These are phyloP conservation scores for Colletotrichum coccodes DNA, from an alignment of 2,329 filamentous ascomycete genomes.

Conservation along the genomic window DNA sequence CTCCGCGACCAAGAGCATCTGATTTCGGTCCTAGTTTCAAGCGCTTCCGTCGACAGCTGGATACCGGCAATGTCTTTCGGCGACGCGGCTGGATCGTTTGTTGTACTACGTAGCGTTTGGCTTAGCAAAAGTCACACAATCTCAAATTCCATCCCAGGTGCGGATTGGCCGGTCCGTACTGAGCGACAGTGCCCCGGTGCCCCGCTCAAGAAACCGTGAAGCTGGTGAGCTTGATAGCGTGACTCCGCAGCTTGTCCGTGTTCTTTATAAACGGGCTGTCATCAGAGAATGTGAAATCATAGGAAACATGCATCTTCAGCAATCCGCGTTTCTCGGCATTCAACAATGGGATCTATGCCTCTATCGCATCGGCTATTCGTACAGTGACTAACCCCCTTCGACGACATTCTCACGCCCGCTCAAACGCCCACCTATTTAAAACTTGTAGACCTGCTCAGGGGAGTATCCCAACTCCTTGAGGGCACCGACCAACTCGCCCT, in stretches of 20 bases:
- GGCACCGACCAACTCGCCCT: slow-evolving; percentile 86
- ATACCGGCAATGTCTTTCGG: neutral
- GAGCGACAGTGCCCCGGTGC: too few species aligned
- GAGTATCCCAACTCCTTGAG: slow-evolving; percentile 82
- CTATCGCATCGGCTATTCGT: slow-evolving; percentile 27
- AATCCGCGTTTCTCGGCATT: neutral
- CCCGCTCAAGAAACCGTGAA: neutral
- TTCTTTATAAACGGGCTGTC: neutral
- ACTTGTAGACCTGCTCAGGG: slow-evolving; percentile 92
- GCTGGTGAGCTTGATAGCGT: neutral
- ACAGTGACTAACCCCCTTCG: neutral
- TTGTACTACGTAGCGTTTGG: too few species aligned
- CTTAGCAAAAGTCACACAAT: neutral
- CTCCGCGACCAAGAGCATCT: slow-evolving; percentile 53
- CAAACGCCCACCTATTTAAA: slow-evolving; percentile 57
- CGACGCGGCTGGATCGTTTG: neutral
- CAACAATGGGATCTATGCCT: slow-evolving; percentile 20
- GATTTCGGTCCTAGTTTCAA: neutral
- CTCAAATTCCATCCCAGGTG: neutral
- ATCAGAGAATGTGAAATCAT: neutral
- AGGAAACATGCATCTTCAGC: neutral
- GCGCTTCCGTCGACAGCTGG: neutral
- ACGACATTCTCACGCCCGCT: neutral
- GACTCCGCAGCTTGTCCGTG: neutral
- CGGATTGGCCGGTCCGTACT: too few species aligned